These are phyloP conservation scores for Apiotrichum brassicae DNA, from an alignment of 1,284 basidiomycete species.

Conservation along the genomic window DNA sequence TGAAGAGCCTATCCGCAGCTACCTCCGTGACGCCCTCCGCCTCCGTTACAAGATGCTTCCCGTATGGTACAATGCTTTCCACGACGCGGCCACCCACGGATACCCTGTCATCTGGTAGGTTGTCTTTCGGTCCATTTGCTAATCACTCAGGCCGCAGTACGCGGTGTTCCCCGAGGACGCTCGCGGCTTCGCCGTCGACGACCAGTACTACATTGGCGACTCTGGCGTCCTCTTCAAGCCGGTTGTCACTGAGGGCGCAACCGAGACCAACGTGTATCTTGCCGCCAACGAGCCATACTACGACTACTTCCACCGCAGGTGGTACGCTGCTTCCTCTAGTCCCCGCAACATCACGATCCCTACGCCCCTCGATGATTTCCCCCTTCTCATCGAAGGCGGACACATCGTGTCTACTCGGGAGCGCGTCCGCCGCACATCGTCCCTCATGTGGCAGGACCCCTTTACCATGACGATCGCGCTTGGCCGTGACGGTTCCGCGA, in stretches of 20 bases:
- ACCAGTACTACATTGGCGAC: slow-evolving; percentile 87
- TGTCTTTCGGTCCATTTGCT: not conserved
- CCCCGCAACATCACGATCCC: slow-evolving; percentile 66
- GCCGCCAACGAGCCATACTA: slow-evolving; percentile 90
- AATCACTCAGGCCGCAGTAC: slow-evolving; percentile 66
- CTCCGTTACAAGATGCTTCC: slow-evolving; percentile 84
- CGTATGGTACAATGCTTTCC: slow-evolving; percentile 95
- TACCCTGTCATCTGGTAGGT: slow-evolving; percentile 67
- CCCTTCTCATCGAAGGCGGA: slow-evolving; percentile 85
- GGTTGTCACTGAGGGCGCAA: slow-evolving; percentile 68
- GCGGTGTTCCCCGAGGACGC: slow-evolving; percentile 84
- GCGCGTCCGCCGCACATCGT: slow-evolving; percentile 75
- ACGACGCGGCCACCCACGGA: slow-evolving; percentile 71
- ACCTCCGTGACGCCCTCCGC: slow-evolving; percentile 71
- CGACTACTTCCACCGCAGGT: slow-evolving; percentile 71
- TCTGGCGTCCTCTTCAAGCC: slow-evolving; percentile 90
- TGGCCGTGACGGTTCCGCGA: slow-evolving; percentile 58
- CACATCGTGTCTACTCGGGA: slow-evolving; percentile 81
- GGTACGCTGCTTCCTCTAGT: slow-evolving; percentile 60
- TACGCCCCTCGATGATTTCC: slow-evolving; percentile 71
- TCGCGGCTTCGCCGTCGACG: slow-evolving; percentile 78
- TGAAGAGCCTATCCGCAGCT: slow-evolving; percentile 78
- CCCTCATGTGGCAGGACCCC: slow-evolving; percentile 84
- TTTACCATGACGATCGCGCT: slow-evolving; percentile 86
- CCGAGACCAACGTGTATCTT: slow-evolving; percentile 71